Conservation (phyloP, 306 rosid genomes). For the Senna siamea region DNA sequence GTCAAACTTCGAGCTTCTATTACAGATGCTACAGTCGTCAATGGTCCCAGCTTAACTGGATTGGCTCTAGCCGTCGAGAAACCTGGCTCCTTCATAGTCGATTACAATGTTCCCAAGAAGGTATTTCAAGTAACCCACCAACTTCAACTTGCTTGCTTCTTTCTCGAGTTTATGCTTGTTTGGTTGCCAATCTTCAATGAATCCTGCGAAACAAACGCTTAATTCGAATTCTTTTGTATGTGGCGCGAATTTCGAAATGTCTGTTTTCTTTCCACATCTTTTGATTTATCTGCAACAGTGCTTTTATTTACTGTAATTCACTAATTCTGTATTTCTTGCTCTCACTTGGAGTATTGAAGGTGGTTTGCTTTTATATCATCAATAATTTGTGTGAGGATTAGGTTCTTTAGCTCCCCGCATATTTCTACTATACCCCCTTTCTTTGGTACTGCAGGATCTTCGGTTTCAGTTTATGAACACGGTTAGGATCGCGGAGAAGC, state of each 20-base stretch:
- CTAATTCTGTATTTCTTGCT: background rate
- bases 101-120: slow-evolving; percentile 85
- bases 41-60: slow-evolving; percentile 78
- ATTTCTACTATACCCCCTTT: background rate
- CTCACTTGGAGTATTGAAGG: background rate
- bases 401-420: background rate
- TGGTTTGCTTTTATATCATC: background rate
- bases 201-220: background rate
- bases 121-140: slow-evolving; percentile 40
- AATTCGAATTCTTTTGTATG: background rate
- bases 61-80: slow-evolving; percentile 75
- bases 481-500: slow-evolving; percentile 76
- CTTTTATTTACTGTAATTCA: background rate
- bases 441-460: slow-evolving; percentile 64
- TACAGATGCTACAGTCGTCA: slow-evolving; percentile 77
- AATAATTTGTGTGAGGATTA: background rate
- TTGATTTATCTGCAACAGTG: too few relatives aligned
- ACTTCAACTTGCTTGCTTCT: background rate
- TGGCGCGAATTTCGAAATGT: background rate
- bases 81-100: slow-evolving; percentile 79
- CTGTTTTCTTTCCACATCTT: background rate
- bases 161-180: background rate
- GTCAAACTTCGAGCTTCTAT: slow-evolving; percentile 76
- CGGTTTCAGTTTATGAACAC: slow-evolving; percentile 92
- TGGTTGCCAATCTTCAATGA: background rate